These are phyloP conservation scores for Diaporthe eres DNA, from an alignment of 2,329 filamentous ascomycete species.

Conservation along the genomic window DNA sequence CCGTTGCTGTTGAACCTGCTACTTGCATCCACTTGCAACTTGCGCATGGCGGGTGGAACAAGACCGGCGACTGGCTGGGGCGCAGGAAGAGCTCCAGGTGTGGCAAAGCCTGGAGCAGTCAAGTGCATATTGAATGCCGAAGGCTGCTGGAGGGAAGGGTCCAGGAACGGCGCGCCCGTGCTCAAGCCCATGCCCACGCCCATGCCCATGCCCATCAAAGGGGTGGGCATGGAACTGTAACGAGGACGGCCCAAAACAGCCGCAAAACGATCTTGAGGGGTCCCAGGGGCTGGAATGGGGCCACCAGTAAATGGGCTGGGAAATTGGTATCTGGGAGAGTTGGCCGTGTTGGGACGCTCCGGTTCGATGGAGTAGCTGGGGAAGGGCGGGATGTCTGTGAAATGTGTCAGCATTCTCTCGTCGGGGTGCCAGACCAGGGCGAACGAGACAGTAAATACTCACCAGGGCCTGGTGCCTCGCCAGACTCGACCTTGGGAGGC, in stretches of 20 bases:
- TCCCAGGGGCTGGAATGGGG: constrained; percentile 23
- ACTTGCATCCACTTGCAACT: not conserved
- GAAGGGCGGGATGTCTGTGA: constrained; percentile 2
- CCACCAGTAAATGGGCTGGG: not conserved
- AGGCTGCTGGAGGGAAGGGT: not conserved
- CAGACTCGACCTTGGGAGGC: constrained; percentile 2
- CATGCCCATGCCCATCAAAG: constrained; percentile 5
- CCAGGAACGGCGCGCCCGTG: not conserved
- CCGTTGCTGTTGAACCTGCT: not conserved
- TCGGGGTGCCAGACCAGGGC: not conserved
- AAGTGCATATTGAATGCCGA: not conserved
- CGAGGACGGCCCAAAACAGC: constrained; percentile 27
- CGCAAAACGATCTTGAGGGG: constrained; percentile 37
- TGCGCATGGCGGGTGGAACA: not conserved
- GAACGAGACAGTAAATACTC: not conserved
- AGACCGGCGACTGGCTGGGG: not conserved
- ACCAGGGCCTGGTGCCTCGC: constrained; percentile 4
- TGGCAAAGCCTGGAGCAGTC: constrained; percentile 7
- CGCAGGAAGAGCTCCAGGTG: not conserved
- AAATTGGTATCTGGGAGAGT: not conserved
- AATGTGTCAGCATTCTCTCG: not conserved
- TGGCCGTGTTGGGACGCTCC: not conserved
- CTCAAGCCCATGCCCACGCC: not conserved
- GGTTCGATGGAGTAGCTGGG: constrained; percentile 12
- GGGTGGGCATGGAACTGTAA: not conserved